Conservation (phyloP, 2,329 filamentous ascomycete species). For the Thelonectria olida region DNA sequence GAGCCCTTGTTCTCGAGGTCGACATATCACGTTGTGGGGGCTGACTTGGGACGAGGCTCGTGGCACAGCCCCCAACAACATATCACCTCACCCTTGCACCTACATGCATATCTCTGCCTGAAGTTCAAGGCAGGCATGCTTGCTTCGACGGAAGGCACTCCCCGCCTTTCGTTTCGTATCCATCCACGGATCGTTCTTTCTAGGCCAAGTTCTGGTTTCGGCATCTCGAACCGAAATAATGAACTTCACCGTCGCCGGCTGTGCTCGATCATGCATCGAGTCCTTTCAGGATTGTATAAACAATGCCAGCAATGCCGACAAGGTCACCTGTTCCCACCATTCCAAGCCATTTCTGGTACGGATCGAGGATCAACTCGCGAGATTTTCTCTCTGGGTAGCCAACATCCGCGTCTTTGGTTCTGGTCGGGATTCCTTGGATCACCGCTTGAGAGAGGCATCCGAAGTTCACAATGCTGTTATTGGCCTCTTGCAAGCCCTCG, state of each 20-base stretch:
- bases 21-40: too few relatives aligned
- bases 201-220: too few relatives aligned
- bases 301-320: not conserved
- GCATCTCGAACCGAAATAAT: not conserved
- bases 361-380: conserved; percentile 31
- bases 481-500: conserved; percentile 25
- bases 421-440: conserved; percentile 23
- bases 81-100: too few relatives aligned
- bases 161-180: not conserved
- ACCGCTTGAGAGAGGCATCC: conserved; percentile 18
- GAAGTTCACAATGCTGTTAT: conserved; percentile 22
- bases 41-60: too few relatives aligned
- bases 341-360: not conserved
- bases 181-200: not conserved
- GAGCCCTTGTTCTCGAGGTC: too few relatives aligned
- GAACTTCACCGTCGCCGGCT: not conserved
- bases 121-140: not conserved
- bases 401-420: conserved; percentile 23
- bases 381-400: conserved; percentile 27
- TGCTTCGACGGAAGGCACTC: too few relatives aligned
- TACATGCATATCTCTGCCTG: conserved; percentile 5
- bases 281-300: conserved; percentile 6
- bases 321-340: not conserved
- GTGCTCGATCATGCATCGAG: not conserved
- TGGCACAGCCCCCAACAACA: too few relatives aligned